phyloP scores from a whole-genome alignment of 1,139 yeast species.

The Hemisphaericaspora xylofermentans region DNA sequence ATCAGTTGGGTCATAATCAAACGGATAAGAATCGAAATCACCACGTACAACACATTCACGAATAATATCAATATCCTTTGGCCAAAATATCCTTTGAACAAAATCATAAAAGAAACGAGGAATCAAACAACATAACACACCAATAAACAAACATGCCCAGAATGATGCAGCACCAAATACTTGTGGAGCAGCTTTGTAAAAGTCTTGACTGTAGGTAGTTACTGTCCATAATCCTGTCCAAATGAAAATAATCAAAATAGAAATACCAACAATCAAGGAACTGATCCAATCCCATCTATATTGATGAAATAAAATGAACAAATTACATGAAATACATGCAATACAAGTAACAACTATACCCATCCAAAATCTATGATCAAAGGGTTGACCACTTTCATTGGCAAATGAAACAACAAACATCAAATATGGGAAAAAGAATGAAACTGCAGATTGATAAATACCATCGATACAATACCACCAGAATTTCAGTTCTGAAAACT shows the following conservation, averaged over 20 bases:
- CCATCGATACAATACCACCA: constrained; percentile 88
- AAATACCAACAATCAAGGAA: constrained; percentile 56
- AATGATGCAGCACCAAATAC: constrained; percentile 69
- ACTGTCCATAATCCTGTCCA: constrained; percentile 95
- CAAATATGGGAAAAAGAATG: constrained; percentile 86
- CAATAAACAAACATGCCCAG: constrained; percentile 83
- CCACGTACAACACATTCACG: constrained; percentile 72
- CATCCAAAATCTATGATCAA: constrained; percentile 83
- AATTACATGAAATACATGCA: constrained; percentile 76
- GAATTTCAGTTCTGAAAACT: constrained; percentile 79
- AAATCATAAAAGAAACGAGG: constrained; percentile 76
- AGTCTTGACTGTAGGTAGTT: constrained; percentile 54
- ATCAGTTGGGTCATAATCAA: constrained; percentile 66
- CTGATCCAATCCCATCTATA: constrained; percentile 95
- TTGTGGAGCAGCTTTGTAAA: constrained; percentile 73
- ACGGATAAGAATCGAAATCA: constrained; percentile 57
- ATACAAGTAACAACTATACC: constrained; percentile 81
- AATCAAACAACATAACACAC: constrained; percentile 66
- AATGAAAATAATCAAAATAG: constrained; percentile 66
- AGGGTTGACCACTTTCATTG: constrained; percentile 58
- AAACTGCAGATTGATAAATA: constrained; percentile 77
- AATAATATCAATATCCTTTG: constrained; percentile 81
- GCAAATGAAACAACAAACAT: constrained; percentile 57
- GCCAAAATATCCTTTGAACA: constrained; percentile 59
- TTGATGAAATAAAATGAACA: constrained; percentile 78